These are phyloP conservation scores for Plectosphaerella cucumerina DNA, from an alignment of 2,329 filamentous ascomycete genomes.

Conservation along the genomic window DNA sequence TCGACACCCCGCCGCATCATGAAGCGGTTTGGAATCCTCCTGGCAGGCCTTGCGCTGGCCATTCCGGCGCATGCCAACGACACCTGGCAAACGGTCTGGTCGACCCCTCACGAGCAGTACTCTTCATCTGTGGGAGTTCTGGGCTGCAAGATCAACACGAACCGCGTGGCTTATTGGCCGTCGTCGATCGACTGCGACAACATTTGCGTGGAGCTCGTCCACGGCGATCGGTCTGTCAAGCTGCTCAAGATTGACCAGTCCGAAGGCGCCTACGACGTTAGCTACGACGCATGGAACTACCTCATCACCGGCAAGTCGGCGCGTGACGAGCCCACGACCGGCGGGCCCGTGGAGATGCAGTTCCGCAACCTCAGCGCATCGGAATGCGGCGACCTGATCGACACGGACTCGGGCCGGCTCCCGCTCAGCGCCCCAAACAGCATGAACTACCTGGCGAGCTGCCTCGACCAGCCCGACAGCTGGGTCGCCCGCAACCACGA, in stretches of 20 bases:
- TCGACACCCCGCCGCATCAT: too few relatives aligned
- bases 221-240: slow-evolving; percentile 15
- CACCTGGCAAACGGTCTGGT: slow-evolving; percentile 12
- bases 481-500: slow-evolving; percentile 46
- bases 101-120: slow-evolving; percentile 44
- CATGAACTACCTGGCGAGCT: slow-evolving; percentile 48
- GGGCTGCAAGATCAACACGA: slow-evolving; percentile 48
- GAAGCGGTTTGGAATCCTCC: too few relatives aligned
- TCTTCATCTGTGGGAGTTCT: slow-evolving; percentile 45
- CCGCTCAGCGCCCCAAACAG: slow-evolving; percentile 44
- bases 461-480: slow-evolving; percentile 30
- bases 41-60: too few relatives aligned
- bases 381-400: slow-evolving; percentile 44
- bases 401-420: slow-evolving; percentile 32
- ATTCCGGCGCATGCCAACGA: not conserved
- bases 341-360: slow-evolving; percentile 44
- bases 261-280: slow-evolving; percentile 42
- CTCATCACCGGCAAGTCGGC: slow-evolving; percentile 42
- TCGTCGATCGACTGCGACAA: slow-evolving; percentile 38
- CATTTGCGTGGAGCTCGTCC: slow-evolving; percentile 32
- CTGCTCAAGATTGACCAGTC: slow-evolving; percentile 20
- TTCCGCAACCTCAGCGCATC: slow-evolving; percentile 38
- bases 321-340: slow-evolving; percentile 36
- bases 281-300: slow-evolving; percentile 50
- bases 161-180: slow-evolving; percentile 51